phyloP scores from a whole-genome alignment of 306 rosid genomes.

The Carpinus viminea region DNA sequence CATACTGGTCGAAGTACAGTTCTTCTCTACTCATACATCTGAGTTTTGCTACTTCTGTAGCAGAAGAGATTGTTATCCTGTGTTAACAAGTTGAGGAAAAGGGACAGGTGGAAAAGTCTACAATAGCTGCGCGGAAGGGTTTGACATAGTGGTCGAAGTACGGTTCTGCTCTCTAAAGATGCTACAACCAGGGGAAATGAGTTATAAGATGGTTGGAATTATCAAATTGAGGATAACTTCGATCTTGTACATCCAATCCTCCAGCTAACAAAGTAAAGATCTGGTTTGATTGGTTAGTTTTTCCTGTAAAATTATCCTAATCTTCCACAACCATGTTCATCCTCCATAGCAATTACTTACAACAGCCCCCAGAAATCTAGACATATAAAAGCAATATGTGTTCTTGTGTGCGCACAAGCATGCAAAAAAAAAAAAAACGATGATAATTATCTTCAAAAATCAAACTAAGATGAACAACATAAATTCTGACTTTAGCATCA shows the following conservation, averaged over 20 bases:
- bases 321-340: background rate
- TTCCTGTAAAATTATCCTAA: background rate
- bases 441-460: background rate
- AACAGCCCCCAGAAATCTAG: background rate
- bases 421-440: background rate
- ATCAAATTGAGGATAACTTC: background rate
- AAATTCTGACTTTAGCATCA: background rate
- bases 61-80: background rate
- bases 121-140: background rate
- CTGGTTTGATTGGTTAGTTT: background rate
- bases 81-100: background rate
- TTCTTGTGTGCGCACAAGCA: background rate
- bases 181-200: background rate
- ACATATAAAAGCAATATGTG: background rate
- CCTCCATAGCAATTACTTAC: background rate
- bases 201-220: background rate
- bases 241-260: background rate
- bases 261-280: background rate
- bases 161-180: background rate
- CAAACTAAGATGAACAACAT: background rate
- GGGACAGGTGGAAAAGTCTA: background rate
- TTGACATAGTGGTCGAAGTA: background rate
- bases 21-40: background rate
- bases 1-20: background rate
- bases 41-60: background rate